Evolutionary conservation across 2,329 filamentous ascomycete species (phyloP), one percentile per base, ranked within the genome.

Genomic region (Drechslerella dactyloides): DNA sequence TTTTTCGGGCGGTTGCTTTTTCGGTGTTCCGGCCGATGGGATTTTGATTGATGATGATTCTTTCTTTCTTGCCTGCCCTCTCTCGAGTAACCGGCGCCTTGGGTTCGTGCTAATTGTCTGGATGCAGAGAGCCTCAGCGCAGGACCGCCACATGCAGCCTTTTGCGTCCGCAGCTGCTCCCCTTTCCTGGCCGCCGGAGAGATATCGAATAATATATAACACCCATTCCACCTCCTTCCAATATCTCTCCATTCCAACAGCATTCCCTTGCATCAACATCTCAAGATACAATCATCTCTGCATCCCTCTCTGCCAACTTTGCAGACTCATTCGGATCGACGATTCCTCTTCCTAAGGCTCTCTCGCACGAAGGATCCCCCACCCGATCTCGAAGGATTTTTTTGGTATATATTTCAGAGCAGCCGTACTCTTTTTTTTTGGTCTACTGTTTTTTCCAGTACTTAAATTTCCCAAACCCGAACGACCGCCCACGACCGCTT

Each of bases 181-280:
- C 44, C 44, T 48, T 48, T 48, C 44, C 44, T 48, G 44, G 44
- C n/a, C 21, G 44, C 44, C 44, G 44, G 44, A 48, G 44, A 48
- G 44, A 48, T 48, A 48, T 19, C 8, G 15, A 19, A 2, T 48
- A 48, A 48, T 70, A 70, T 70, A 70, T 70, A 65, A 59, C 60
- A 60, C 55, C 68, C 68, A 72, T 72, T 72, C 66, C 68, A 72
- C 68, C 68, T 72, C 68, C 68, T 65, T 65, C 68, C 68, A 72
- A 64, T 52, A 65, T 51, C 58, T 64, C 58, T 65, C 60, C 68
- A 72, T 72, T 72, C 60, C 68, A 72, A 44, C 60, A 65, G 42
- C 68, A 72, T 57, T 72, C 60, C 66, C 60, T 72, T 72, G 60
- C 60, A 65, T 72, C 54, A 56, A 69, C 21, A 51, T 33, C 56